These are phyloP conservation scores for Magnolia officinalis DNA, from an alignment of 164 flowering plant genomes.

Conservation along the genomic window DNA sequence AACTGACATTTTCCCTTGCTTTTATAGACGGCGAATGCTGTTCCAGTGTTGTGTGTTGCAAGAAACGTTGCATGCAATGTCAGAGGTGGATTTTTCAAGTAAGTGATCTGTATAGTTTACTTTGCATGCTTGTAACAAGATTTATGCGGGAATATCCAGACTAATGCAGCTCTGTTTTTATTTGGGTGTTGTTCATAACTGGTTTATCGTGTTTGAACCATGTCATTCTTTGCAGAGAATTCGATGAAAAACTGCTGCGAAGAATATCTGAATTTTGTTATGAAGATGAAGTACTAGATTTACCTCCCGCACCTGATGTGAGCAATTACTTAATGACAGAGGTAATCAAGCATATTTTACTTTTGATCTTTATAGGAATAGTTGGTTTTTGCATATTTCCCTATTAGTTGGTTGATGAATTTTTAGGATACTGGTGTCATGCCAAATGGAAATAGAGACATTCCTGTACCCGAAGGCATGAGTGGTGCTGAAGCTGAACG, in stretches of 20 bases:
- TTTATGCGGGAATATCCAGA: background rate
- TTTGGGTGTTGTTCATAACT: background rate
- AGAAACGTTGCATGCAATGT: conserved; percentile 98
- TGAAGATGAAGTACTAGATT: conserved; percentile 68
- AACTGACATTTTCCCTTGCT: conserved; percentile 3
- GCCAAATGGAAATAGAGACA: conserved; percentile 48
- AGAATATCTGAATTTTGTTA: conserved; percentile 57
- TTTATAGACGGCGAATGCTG: conserved; percentile 70
- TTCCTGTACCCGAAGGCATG: conserved; percentile 69
- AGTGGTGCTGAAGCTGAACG: conserved; percentile 68
- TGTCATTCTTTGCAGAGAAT: conserved; percentile 51
- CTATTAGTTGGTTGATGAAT: conserved; percentile 3
- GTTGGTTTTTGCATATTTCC: background rate
- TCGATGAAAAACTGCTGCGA: conserved; percentile 66
- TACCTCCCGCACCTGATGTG: conserved; percentile 86
- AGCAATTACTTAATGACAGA: conserved; percentile 75
- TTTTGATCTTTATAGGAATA: background rate
- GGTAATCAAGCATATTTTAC: conserved; percentile 39
- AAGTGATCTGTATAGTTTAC: conserved; percentile 23
- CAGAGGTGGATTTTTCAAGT: conserved; percentile 93
- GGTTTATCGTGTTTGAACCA: background rate
- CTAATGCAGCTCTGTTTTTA: background rate
- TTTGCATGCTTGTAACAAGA: background rate
- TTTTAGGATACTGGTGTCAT: conserved; percentile 66
- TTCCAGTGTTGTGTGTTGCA: conserved; percentile 94